Conservation (phyloP, 495 filamentous ascomycete species). For the Trichocladium antarcticum region DNA sequence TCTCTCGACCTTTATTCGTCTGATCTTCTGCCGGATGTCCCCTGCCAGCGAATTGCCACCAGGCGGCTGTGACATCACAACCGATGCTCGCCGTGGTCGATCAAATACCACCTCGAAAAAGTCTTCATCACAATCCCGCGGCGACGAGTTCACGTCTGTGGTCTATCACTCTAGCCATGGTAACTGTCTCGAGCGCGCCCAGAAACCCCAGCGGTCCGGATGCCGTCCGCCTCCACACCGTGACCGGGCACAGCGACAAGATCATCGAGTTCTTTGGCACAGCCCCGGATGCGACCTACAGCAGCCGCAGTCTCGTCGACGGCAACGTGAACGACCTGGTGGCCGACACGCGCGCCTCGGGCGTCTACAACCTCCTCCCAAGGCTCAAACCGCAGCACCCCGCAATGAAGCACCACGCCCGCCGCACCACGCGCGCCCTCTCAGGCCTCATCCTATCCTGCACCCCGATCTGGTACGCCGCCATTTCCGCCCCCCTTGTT, state of each 20-base stretch:
- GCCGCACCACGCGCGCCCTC: background rate
- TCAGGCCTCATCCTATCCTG: background rate
- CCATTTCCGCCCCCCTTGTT: background rate
- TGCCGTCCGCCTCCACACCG: conserved; percentile 7
- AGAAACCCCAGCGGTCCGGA: background rate
- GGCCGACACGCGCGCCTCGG: background rate
- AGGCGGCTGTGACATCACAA: no score
- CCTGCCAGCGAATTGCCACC: no score
- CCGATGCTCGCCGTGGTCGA: no score
- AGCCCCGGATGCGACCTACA: conserved; percentile 1
- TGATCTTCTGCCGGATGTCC: no score
- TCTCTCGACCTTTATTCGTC: no score
- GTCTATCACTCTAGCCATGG: no score
- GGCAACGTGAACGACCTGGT: background rate
- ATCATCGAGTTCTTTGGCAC: conserved; percentile 21
- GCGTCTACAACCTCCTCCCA: background rate
- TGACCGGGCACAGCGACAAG: conserved; percentile 15
- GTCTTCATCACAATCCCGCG: no score
- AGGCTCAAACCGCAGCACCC: background rate
- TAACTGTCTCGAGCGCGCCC: no score
- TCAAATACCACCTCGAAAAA: no score
- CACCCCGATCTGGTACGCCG: conserved; percentile 4
- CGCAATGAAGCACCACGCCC: background rate
- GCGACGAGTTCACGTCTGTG: no score
- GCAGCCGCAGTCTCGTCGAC: background rate